Evolutionary conservation across 106 monocot species (phyloP).

Genomic region (Dendrobium chrysotoxum): DNA sequence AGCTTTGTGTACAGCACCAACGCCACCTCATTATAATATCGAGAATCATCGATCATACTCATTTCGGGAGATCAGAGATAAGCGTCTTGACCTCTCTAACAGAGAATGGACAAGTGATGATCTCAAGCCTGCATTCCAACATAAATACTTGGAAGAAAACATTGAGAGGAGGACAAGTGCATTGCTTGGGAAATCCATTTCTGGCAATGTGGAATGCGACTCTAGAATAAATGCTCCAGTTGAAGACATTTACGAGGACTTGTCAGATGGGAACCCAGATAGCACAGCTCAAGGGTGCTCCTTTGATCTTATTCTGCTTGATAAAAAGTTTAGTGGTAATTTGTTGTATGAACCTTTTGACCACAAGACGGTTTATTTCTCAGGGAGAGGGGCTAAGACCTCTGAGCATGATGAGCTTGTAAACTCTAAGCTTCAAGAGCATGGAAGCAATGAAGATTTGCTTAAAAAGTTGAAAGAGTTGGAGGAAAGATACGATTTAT

Average conservation of each 20-base stretch:
- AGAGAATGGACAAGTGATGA: conserved; percentile 6
- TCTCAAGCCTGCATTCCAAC: conserved; percentile 15
- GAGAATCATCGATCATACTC: conserved; percentile 31
- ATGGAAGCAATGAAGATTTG: conserved; percentile 46
- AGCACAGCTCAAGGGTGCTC: neutral
- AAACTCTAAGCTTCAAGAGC: conserved; percentile 10
- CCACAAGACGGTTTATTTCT: conserved; percentile 12
- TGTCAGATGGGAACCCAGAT: conserved; percentile 23
- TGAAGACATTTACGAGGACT: conserved; percentile 72
- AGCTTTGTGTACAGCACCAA: conserved; percentile 44
- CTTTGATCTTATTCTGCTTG: conserved; percentile 17
- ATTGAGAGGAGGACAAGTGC: conserved; percentile 18
- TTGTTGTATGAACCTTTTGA: conserved; percentile 11
- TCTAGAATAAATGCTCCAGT: conserved; percentile 41
- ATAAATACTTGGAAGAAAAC: conserved; percentile 18
- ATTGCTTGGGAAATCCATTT: conserved; percentile 19
- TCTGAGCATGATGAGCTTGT: conserved; percentile 7
- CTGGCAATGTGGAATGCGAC: conserved; percentile 33
- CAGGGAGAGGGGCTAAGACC: conserved; percentile 15
- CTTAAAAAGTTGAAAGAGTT: conserved; percentile 47
- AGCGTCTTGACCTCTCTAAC: neutral
- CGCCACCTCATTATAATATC: conserved; percentile 32
- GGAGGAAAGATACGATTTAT: conserved; percentile 33
- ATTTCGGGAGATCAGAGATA: conserved; percentile 37
- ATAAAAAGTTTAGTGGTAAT: conserved; percentile 9